Conservation (phyloP, 441 rosid species). For the Brassica hybrid region DNA sequence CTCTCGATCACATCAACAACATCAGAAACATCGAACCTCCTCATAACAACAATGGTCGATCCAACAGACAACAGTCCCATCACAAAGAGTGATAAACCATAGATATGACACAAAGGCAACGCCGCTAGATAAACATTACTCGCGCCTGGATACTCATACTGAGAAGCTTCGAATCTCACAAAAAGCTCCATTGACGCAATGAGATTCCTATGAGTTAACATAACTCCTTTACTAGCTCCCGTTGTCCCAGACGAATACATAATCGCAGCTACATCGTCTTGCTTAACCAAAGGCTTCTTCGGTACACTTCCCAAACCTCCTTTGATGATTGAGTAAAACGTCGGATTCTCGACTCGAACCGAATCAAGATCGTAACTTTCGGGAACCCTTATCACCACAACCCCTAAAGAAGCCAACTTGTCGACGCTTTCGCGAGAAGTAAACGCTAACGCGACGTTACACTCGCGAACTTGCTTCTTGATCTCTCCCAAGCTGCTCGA, state of each 20-base stretch:
- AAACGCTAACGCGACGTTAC: slow-evolving; percentile 57
- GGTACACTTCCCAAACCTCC: slow-evolving; percentile 32
- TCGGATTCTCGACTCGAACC: slow-evolving; percentile 33
- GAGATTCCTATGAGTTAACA: slow-evolving; percentile 76
- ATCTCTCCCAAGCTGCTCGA: slow-evolving; percentile 58
- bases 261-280: slow-evolving; percentile 75
- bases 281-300: slow-evolving; percentile 59
- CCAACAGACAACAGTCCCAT: slow-evolving; percentile 75
- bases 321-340: slow-evolving; percentile 47
- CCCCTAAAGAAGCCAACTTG: slow-evolving; percentile 46
- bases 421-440: slow-evolving; percentile 43
- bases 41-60: slow-evolving; percentile 72
- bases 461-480: slow-evolving; percentile 51
- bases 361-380: slow-evolving; percentile 45
- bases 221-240: slow-evolving; percentile 79
- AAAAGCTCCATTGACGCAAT: slow-evolving; percentile 76
- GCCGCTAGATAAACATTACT: slow-evolving; percentile 70
- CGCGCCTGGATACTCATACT: slow-evolving; percentile 53
- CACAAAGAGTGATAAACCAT: slow-evolving; percentile 76
- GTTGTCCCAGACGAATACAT: slow-evolving; percentile 90
- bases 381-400: slow-evolving; percentile 56
- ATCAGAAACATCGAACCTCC: slow-evolving; percentile 59
- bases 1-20: slow-evolving; percentile 55
- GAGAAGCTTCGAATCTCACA: slow-evolving; percentile 83
- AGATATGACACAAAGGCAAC: slow-evolving; percentile 83